Conservation (phyloP, 441 rosid genomes). For the Metrosideros polymorpha region DNA sequence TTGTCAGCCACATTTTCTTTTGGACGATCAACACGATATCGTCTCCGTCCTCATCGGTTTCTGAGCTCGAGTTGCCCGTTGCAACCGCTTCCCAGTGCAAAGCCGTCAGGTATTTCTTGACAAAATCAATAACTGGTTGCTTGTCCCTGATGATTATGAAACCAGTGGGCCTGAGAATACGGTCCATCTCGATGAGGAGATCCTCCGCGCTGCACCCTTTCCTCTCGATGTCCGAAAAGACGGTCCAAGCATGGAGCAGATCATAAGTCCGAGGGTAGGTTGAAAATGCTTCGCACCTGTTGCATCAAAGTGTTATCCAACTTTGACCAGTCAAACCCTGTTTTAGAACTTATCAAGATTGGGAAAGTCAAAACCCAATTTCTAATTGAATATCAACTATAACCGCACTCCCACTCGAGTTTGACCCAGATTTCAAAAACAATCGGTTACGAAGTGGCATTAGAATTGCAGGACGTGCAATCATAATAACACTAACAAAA, state of each 20-base stretch:
- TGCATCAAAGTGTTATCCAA: not conserved
- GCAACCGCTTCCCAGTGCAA: constrained; percentile 88
- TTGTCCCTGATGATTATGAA: constrained; percentile 74
- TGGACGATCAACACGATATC: constrained; percentile 51
- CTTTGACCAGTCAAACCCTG: not conserved
- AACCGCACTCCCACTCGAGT: not conserved
- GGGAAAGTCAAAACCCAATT: not conserved
- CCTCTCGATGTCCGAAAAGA: constrained; percentile 69
- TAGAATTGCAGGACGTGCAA: not conserved
- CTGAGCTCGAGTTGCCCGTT: constrained; percentile 29
- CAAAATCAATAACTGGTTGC: constrained; percentile 40
- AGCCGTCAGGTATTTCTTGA: constrained; percentile 65
- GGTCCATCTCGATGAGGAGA: constrained; percentile 86
- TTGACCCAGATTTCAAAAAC: not conserved
- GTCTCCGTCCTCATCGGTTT: constrained; percentile 46
- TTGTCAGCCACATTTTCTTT: constrained; percentile 89
- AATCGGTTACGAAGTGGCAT: not conserved
- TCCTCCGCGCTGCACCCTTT: constrained; percentile 83
- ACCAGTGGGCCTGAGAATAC: constrained; percentile 88
- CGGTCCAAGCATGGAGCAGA: constrained; percentile 85
- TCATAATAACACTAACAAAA: not conserved
- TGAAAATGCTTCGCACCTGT: constrained; percentile 95
- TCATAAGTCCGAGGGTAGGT: constrained; percentile 94
- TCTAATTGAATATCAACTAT: not conserved
- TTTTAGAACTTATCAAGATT: constrained; percentile 1